These are phyloP conservation scores for Candida sanyaensis DNA, from an alignment of 1,139 yeast species.

Conservation along the genomic window DNA sequence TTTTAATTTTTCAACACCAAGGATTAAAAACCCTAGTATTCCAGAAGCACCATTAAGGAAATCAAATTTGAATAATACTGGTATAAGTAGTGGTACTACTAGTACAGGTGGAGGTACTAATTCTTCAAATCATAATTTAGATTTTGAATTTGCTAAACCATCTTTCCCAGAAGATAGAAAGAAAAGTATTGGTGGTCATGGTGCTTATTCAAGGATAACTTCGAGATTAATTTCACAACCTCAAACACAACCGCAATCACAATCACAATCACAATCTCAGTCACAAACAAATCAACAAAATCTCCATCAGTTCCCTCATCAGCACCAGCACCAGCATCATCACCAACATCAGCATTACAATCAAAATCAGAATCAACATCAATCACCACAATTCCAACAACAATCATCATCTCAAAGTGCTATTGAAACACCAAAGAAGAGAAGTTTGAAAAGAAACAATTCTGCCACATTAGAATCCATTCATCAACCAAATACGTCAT, in stretches of 20 bases:
- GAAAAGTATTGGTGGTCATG: constrained; percentile 21
- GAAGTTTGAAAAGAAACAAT: constrained; percentile 30
- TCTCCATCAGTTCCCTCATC: background rate
- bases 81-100: constrained; percentile 8
- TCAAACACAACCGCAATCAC: constrained; percentile 8
- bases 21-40: constrained; percentile 38
- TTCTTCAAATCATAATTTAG: constrained; percentile 18
- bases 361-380: background rate
- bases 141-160: constrained; percentile 40
- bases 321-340: background rate
- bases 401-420: background rate
- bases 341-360: background rate
- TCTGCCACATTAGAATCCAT: constrained; percentile 20
- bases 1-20: constrained; percentile 45
- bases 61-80: constrained; percentile 26
- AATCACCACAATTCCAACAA: constrained; percentile 1
- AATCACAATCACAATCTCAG: constrained; percentile 6
- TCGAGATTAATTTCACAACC: constrained; percentile 58
- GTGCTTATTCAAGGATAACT: constrained; percentile 49
- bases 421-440: constrained; percentile 14
- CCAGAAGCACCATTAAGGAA: constrained; percentile 61
- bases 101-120: constrained; percentile 4
- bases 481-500: constrained; percentile 4
- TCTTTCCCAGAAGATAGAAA: constrained; percentile 24
- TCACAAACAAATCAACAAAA: background rate